phyloP scores from a whole-genome alignment of 2,329 filamentous ascomycete species.

The Colletotrichum sp. region DNA sequence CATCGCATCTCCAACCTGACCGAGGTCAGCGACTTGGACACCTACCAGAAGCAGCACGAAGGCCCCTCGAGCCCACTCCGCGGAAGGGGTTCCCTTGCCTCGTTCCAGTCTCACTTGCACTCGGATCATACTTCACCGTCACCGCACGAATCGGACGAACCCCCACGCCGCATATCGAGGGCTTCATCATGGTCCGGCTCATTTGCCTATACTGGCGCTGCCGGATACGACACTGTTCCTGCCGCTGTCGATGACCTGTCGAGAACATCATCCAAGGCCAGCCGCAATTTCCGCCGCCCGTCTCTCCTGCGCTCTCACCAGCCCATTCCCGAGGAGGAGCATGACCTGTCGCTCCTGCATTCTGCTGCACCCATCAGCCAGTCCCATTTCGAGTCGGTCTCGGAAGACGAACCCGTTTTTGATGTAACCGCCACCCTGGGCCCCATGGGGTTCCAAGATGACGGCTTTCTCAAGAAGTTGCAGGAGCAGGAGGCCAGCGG shows the following conservation, averaged over 20 bases:
- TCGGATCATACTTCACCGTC: slow-evolving; percentile 26
- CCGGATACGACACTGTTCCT: slow-evolving; percentile 27
- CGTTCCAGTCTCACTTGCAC: slow-evolving; percentile 40
- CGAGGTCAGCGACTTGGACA: slow-evolving; percentile 31
- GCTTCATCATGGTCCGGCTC: slow-evolving; percentile 30
- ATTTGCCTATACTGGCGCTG: slow-evolving; percentile 27
- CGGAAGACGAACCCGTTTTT: slow-evolving; percentile 37
- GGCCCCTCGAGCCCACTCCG: slow-evolving; percentile 28
- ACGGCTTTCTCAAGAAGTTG: slow-evolving; percentile 47
- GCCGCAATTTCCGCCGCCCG: slow-evolving; percentile 29
- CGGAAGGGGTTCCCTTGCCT: slow-evolving; percentile 43
- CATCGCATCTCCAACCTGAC: slow-evolving; percentile 39
- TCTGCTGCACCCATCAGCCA: slow-evolving; percentile 46
- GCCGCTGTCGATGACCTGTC: slow-evolving; percentile 22
- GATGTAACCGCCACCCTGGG: slow-evolving; percentile 53
- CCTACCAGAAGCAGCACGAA: slow-evolving; percentile 29
- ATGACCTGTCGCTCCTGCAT: slow-evolving; percentile 47
- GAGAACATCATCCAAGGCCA: slow-evolving; percentile 26
- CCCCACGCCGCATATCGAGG: not conserved
- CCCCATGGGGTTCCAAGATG: slow-evolving; percentile 46
- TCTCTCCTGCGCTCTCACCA: slow-evolving; percentile 27
- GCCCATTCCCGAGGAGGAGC: slow-evolving; percentile 43
- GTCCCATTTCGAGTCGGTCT: slow-evolving; percentile 34
- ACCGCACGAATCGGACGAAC: not conserved
- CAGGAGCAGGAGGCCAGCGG: slow-evolving; percentile 61